These are phyloP conservation scores for Coccomyxa sp. DNA, from an alignment of 139 green algal genomes.

Conservation along the genomic window DNA sequence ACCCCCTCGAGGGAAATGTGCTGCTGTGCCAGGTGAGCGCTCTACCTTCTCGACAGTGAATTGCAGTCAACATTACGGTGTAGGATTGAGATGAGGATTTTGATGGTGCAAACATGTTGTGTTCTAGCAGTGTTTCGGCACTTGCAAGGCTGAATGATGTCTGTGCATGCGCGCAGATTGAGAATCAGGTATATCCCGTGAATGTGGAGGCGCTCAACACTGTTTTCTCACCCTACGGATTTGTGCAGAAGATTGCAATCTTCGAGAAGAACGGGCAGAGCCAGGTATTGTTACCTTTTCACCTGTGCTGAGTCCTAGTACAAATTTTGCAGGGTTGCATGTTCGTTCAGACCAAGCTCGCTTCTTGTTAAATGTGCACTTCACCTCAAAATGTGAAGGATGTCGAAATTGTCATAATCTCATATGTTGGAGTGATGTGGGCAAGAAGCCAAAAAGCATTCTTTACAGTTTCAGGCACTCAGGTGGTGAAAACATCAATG, in stretches of 20 bases:
- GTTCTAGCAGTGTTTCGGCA: neutral
- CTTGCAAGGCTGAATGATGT: neutral
- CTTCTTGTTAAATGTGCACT: too few species aligned
- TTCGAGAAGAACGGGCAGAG: slow-evolving; percentile 52
- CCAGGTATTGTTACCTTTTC: slow-evolving; percentile 9
- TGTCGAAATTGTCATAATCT: too few species aligned
- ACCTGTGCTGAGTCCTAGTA: too few species aligned
- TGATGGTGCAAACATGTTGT: neutral
- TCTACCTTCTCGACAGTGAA: neutral
- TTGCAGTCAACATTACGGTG: neutral
- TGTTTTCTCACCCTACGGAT: slow-evolving; percentile 59
- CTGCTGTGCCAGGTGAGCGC: slow-evolving; percentile 22
- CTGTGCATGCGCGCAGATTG: slow-evolving; percentile 30
- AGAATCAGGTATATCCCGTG: slow-evolving; percentile 54
- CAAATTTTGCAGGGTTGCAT: too few species aligned
- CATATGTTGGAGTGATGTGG: too few species aligned
- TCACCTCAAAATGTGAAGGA: too few species aligned
- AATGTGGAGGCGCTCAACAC: slow-evolving; percentile 65
- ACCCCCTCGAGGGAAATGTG: slow-evolving; percentile 31
- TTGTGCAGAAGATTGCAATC: slow-evolving; percentile 64
- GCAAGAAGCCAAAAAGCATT: too few species aligned
- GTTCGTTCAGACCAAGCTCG: too few species aligned
- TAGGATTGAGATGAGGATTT: neutral
- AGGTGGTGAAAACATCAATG: too few species aligned
- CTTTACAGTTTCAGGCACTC: neutral